A percentile compares a stretch with the other conserved stretches of the same genome.
Evolutionary conservation across 768 basidiomycete species (phyloP).

Genomic region (Sutorius australiensis): DNA sequence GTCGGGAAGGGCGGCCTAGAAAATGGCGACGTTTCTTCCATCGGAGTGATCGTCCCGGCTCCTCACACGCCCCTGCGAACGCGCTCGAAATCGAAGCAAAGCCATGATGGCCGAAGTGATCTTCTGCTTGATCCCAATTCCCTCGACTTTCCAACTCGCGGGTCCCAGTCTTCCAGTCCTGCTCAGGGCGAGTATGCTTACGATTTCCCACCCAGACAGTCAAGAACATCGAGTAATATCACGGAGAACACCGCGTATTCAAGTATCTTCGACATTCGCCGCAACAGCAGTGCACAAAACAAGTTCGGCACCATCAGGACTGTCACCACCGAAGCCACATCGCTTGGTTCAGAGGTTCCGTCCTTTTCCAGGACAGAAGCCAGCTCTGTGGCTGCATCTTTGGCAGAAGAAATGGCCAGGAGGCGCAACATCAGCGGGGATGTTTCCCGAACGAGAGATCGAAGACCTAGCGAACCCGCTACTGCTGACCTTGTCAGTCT

Average conservation of each 20-base stretch:
- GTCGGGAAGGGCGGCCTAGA: constrained; percentile 25
- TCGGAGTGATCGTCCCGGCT: constrained; percentile 32
- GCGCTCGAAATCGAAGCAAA: constrained; percentile 25
- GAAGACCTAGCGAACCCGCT: constrained; percentile 60
- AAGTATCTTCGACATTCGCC: constrained; percentile 55
- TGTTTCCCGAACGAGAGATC: constrained; percentile 43
- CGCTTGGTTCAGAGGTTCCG: constrained; percentile 53
- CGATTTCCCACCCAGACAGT: constrained; percentile 49
- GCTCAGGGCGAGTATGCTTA: constrained; percentile 30
- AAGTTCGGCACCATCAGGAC: constrained; percentile 79
- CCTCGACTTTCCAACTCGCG: constrained; percentile 32
- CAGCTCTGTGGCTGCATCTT: constrained; percentile 49
- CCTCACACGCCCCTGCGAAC: constrained; percentile 54
- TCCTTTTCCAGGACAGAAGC: constrained; percentile 67
- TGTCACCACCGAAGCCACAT: constrained; percentile 78
- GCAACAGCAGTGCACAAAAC: constrained; percentile 43
- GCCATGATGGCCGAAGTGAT: constrained; percentile 5
- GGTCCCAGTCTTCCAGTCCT: constrained; percentile 35
- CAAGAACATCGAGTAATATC: constrained; percentile 57
- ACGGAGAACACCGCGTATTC: constrained; percentile 57
- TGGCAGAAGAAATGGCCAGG: constrained; percentile 39
- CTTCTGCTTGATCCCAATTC: constrained; percentile 18
- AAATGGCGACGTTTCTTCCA: constrained; percentile 37
- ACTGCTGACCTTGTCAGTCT: constrained; percentile 62
- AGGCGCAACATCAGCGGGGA: constrained; percentile 32